A percentile compares a stretch with the other conserved stretches of the same genome.
These are phyloP conservation scores for Hippophae tibetana DNA, from an alignment of 306 rosid species.

Conservation along the genomic window DNA sequence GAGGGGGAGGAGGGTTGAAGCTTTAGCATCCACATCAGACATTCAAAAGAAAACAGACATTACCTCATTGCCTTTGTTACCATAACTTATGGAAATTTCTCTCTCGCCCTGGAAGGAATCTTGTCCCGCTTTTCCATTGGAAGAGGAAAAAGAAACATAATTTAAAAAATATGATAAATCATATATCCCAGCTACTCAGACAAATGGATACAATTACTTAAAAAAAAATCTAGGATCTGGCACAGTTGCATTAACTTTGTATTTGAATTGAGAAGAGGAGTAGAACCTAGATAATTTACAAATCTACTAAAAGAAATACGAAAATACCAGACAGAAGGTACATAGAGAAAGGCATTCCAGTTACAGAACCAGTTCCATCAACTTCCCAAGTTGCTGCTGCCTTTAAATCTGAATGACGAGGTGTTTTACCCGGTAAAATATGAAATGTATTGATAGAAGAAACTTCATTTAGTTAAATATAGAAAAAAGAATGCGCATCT, in stretches of 20 bases:
- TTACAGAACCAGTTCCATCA: conserved; percentile 59
- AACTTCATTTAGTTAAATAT: neutral
- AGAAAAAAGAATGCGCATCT: neutral
- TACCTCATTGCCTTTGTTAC: conserved; percentile 96
- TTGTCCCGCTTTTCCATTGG: conserved; percentile 47
- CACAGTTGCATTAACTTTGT: neutral
- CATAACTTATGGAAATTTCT: conserved; percentile 84
- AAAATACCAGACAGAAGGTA: conserved; percentile 79
- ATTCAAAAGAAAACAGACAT: conserved; percentile 3
- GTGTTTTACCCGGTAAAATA: conserved; percentile 5
- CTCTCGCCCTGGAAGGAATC: conserved; percentile 34
- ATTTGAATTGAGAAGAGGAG: neutral
- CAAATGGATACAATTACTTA: neutral
- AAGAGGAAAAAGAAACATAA: conserved; percentile 8
- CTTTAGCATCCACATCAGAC: neutral
- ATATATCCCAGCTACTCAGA: conserved; percentile 10
- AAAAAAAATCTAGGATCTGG: neutral
- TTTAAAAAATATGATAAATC: conserved; percentile 14
- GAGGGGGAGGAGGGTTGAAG: neutral
- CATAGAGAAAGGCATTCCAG: conserved; percentile 74
- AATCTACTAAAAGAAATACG: neutral
- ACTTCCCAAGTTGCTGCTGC: conserved; percentile 92
- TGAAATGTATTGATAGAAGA: neutral
- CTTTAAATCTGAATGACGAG: conserved; percentile 54
- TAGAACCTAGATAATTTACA: neutral